Evolutionary conservation across 2,329 filamentous ascomycete genomes (phyloP), one percentile per base, ranked within the genome.

Genomic region (Beauveria caledonica): DNA sequence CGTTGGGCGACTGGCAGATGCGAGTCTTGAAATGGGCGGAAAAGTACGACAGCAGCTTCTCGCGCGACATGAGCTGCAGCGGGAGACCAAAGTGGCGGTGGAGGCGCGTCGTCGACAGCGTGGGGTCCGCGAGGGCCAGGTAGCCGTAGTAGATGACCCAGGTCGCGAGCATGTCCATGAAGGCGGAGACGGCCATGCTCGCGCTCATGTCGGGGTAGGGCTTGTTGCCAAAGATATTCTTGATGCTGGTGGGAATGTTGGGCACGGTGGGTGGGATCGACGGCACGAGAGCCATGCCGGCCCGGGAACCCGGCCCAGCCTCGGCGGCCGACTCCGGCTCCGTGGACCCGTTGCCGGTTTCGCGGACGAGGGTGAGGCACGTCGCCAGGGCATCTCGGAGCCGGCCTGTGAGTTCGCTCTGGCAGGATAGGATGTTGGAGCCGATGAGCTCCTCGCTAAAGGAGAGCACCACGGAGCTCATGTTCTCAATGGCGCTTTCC

Each of bases 401-500:
- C 19, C 62, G 49, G 11, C 42, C 15, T 5, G 60, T 64, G 8
- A 64, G 60, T 6, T 61, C 39, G 23, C 58, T 60, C 39, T 64
- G 60, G 21, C 55, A 54, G 11, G 57, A 50, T 1, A 64, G 61
- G 5, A 63, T 62, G 2, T 60, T 61, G 23, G 63, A 63, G 5
- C 53, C 55, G 5, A 63, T 60, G 33, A 64, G 63, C 36, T 58
- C 53, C n/a, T 63, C 62, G 52, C 62, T 63, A 17, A 64, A 62
- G 5, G 62, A 62, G 45, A 61, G 48, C 11, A 64, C 46, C 8
- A 61, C 59, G 17, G 60, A 57, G 73, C 84, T 87, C 85, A 92
- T 89, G 65, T 88, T 82, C 59, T 87, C 82, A 63, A 90, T 86
- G 27, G 81, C 82, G 8, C 78, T 78, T 60, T 85, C 81, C 15